phyloP scores from a whole-genome alignment of 352 stramenopile genomes.

The Phytopythium kandeliae region DNA sequence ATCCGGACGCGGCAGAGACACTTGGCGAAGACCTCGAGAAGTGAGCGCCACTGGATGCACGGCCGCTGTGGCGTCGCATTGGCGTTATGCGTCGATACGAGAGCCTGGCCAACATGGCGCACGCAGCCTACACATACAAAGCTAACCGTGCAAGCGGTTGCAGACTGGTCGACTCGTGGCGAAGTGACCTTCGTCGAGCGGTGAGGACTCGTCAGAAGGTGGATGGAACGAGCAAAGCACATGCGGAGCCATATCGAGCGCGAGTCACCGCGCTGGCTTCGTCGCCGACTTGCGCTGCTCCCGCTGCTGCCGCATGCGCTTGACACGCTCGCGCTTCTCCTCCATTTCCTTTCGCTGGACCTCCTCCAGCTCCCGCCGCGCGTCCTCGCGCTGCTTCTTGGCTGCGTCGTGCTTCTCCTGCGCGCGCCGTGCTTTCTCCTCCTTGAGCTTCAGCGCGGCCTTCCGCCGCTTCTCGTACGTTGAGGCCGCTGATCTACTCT shows the following conservation, averaged over 20 bases:
- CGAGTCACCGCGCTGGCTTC: constrained; percentile 6
- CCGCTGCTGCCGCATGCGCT: constrained; percentile 50
- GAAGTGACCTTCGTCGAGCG: not conserved
- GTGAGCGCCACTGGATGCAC: not conserved
- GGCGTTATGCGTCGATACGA: not conserved
- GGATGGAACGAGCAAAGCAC: no score
- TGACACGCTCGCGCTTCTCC: constrained; percentile 60
- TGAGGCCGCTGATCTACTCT: constrained; percentile 8
- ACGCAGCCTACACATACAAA: constrained; percentile 2
- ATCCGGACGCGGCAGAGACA: constrained; percentile 17
- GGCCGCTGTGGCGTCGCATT: not conserved
- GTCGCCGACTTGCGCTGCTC: constrained; percentile 17
- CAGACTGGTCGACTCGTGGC: no score
- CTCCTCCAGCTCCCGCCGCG: constrained; percentile 55
- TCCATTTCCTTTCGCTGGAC: constrained; percentile 62
- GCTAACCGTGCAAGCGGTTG: no score
- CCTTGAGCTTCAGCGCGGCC: constrained; percentile 55
- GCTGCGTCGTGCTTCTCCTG: constrained; percentile 51
- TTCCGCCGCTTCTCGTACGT: constrained; percentile 59
- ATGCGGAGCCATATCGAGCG: not conserved
- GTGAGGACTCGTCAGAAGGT: not conserved
- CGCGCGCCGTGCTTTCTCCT: constrained; percentile 65
- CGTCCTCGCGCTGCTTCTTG: constrained; percentile 60
- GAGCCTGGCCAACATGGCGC: not conserved
- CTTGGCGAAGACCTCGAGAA: constrained; percentile 6